Evolutionary conservation across 176 grass and related monocot species (phyloP), one percentile per base, ranked within the genome.

Genomic region (Oryza longistaminata): DNA sequence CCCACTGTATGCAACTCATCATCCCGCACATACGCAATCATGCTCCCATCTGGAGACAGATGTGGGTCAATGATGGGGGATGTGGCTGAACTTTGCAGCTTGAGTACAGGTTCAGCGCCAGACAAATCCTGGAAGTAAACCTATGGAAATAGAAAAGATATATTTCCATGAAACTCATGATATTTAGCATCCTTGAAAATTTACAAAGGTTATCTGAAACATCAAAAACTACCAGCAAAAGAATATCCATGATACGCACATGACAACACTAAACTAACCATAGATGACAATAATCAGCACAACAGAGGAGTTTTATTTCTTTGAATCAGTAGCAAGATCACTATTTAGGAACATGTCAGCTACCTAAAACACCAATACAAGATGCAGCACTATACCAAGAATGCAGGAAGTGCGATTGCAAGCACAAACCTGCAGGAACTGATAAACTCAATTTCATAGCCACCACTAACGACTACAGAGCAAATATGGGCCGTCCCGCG

Each of bases 71-170:
- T 96, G 70, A 99, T 91, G 2, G 97, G 93, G 42, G 90, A 96
- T 68, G 87, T 86, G 68, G 91, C 75, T n/a, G 89, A 88, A 73
- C 92, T 92, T 22, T 83, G 86, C 37, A 99, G 72, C 82, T 94
- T 99, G 25, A 99, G 84, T 82, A 94, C 93, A 43, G 93, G 97
- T 76, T 96, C 91, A 21, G 92, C 91, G 16, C 90, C 92, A 81
- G 88, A 90, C 66, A 99, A 61, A 92, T 99, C 96, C 89, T 99
- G 97, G 71, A 96, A 99, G 79, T 94, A 99, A 62, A 99, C 90
- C 97, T 99, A 86, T 83, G 71, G 42, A 66, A 85, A 91, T 64
- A 75, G 52, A 81, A 3, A 49, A 78, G 58, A 45, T 45, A 29
- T 10, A 27, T 50, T 78, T 64, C 85, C 33, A 68, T 70, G 61